Evolutionary conservation across 2,329 filamentous ascomycete genomes (phyloP).

Genomic region (Aspergillus sp.): DNA sequence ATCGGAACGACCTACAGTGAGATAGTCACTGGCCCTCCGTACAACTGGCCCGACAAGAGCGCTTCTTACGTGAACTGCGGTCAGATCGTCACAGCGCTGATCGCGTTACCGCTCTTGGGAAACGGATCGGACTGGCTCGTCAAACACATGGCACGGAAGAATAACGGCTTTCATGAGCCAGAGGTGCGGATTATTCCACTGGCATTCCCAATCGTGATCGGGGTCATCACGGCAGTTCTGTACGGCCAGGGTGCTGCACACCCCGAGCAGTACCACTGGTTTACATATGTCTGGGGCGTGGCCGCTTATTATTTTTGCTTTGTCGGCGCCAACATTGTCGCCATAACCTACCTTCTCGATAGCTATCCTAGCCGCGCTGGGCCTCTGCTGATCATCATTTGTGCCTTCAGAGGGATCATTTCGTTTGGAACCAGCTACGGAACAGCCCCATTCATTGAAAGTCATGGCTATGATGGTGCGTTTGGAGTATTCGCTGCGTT

Average conservation of each 20-base stretch:
- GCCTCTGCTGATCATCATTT: constrained; percentile 47
- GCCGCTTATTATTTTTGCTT: constrained; percentile 28
- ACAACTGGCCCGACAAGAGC: constrained; percentile 37
- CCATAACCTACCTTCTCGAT: constrained; percentile 47
- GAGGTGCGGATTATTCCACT: constrained; percentile 38
- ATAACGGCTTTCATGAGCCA: constrained; percentile 41
- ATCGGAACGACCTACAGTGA: constrained; percentile 43
- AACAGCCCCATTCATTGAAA: constrained; percentile 25
- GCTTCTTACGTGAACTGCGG: constrained; percentile 40
- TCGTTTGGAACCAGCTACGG: constrained; percentile 45
- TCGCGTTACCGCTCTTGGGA: constrained; percentile 41
- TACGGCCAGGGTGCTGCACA: constrained; percentile 39
- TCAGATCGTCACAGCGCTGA: constrained; percentile 39
- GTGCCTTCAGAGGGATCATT: constrained; percentile 47
- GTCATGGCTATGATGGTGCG: constrained; percentile 32
- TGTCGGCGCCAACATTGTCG: constrained; percentile 44
- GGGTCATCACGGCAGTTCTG: constrained; percentile 37
- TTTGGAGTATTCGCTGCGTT: constrained; percentile 33
- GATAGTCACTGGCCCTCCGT: constrained; percentile 35
- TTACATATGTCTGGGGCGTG: constrained; percentile 20
- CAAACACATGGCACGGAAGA: constrained; percentile 35
- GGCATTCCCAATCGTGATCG: constrained; percentile 38
- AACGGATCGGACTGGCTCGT: constrained; percentile 40
- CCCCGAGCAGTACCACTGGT: constrained; percentile 30
- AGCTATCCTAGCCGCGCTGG: constrained; percentile 44